Percentiles rank a stretch among this genome's conserved stretches.
Evolutionary conservation across 192 early-diverging fungal species (phyloP).

Genomic region (Allomyces javanicus): DNA sequence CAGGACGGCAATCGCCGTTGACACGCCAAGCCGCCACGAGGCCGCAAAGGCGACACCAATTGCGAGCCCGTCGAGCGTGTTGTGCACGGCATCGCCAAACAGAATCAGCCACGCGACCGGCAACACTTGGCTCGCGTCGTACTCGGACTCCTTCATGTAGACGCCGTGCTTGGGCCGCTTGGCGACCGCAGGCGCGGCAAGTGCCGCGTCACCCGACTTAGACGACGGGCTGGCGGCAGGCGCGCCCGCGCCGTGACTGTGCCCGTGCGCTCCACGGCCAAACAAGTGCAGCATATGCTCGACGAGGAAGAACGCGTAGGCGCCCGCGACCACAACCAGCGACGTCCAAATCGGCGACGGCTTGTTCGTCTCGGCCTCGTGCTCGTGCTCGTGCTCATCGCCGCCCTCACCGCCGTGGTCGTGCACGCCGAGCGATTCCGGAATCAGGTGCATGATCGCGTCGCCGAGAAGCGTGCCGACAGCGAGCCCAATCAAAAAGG

Average conservation of each 20-base stretch:
- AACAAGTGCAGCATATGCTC: too few relatives aligned
- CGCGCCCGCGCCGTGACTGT: too few relatives aligned
- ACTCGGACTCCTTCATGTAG: slow-evolving; percentile 16
- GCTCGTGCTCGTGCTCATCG: slow-evolving; percentile 23
- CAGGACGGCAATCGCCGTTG: slow-evolving; percentile 66
- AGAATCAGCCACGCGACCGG: slow-evolving; percentile 47
- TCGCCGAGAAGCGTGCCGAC: too few relatives aligned
- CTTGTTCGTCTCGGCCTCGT: slow-evolving; percentile 4
- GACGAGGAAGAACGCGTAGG: neutral
- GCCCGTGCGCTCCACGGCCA: too few relatives aligned
- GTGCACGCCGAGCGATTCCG: neutral
- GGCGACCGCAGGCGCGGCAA: too few relatives aligned
- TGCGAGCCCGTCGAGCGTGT: slow-evolving; percentile 68
- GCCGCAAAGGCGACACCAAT: slow-evolving; percentile 69
- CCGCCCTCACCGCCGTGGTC: slow-evolving; percentile 42
- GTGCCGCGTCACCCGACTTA: neutral
- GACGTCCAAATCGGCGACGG: too few relatives aligned
- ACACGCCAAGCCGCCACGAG: slow-evolving; percentile 58
- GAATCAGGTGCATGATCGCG: too few relatives aligned
- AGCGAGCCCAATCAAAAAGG: too few relatives aligned
- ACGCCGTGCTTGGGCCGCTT: slow-evolving; percentile 1
- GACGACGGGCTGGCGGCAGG: neutral
- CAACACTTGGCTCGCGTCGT: slow-evolving; percentile 3
- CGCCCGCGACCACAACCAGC: neutral
- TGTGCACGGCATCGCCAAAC: slow-evolving; percentile 72